A percentile compares a stretch with the other conserved stretches of the same genome.
These are phyloP conservation scores for Athelia psychrophila DNA, from an alignment of 1,284 basidiomycete species.

Conservation along the genomic window DNA sequence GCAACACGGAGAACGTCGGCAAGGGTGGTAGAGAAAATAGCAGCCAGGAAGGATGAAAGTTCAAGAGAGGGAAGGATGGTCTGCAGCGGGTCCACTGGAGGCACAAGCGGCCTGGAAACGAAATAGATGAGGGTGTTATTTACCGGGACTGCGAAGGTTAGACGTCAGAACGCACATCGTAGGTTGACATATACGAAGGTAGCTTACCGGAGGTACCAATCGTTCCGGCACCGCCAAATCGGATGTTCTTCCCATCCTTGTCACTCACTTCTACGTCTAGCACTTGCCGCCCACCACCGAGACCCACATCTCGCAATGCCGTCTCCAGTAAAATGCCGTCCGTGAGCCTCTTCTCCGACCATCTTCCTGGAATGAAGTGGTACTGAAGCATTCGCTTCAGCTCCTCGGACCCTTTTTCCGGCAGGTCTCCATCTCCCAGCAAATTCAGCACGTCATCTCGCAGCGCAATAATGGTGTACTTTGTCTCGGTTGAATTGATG, in stretches of 20 bases:
- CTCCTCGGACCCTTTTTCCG: conserved; percentile 62
- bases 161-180: conserved; percentile 8
- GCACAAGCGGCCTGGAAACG: conserved; percentile 77
- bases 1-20: conserved; percentile 67
- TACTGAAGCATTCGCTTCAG: conserved; percentile 72
- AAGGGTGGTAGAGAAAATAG: conserved; percentile 81
- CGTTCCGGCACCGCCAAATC: conserved; percentile 83
- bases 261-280: conserved; percentile 66
- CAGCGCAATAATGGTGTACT: conserved; percentile 87
- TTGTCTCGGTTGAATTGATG: conserved; percentile 71
- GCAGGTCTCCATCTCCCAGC: conserved; percentile 51
- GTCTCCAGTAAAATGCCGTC: conserved; percentile 80
- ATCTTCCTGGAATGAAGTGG: conserved; percentile 84
- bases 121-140: conserved; percentile 89
- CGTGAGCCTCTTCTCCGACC: conserved; percentile 65
- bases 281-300: conserved; percentile 72
- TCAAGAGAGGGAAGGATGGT: conserved; percentile 83
- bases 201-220: conserved; percentile 73
- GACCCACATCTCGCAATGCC: conserved; percentile 63
- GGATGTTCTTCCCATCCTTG: conserved; percentile 55
- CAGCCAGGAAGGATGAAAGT: conserved; percentile 87
- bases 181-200: background rate
- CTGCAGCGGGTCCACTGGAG: conserved; percentile 80
- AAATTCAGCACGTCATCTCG: conserved; percentile 80
- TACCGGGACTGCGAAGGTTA: conserved; percentile 50